These are phyloP conservation scores for Pythium brachiatum DNA, from an alignment of 352 stramenopile genomes.

Conservation along the genomic window DNA sequence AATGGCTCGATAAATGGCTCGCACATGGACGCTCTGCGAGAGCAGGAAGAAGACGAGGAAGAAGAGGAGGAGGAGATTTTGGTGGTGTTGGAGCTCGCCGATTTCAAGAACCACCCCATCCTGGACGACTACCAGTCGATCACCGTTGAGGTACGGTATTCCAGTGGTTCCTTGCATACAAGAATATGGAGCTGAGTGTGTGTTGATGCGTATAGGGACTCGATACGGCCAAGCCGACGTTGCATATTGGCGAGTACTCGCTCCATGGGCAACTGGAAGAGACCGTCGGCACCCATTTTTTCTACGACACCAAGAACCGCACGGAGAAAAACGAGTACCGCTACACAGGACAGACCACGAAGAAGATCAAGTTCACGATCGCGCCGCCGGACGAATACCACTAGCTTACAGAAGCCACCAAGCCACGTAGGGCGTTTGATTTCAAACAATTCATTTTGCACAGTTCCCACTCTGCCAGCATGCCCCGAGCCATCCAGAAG, in stretches of 20 bases:
- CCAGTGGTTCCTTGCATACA: not conserved
- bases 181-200: too few species aligned
- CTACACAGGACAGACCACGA: constrained; percentile 66
- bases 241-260: constrained; percentile 70
- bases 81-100: constrained; percentile 69
- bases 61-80: constrained; percentile 64
- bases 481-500: not conserved
- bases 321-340: constrained; percentile 44
- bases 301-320: constrained; percentile 65
- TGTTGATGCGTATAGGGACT: constrained; percentile 41
- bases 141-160: constrained; percentile 51
- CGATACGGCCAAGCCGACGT: constrained; percentile 54
- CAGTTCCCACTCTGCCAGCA: constrained; percentile 2
- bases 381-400: constrained; percentile 49
- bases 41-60: constrained; percentile 29
- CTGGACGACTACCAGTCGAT: constrained; percentile 64
- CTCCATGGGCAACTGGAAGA: constrained; percentile 70
- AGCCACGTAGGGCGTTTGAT: not conserved
- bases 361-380: constrained; percentile 83
- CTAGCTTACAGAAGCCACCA: not conserved
- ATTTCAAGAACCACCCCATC: constrained; percentile 82
- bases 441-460: constrained; percentile 22
- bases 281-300: constrained; percentile 76
- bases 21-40: not conserved
- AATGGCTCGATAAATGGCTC: not conserved